These are phyloP conservation scores for Trichodelitschia bisporula DNA, from an alignment of 495 filamentous ascomycete genomes.

Conservation along the genomic window DNA sequence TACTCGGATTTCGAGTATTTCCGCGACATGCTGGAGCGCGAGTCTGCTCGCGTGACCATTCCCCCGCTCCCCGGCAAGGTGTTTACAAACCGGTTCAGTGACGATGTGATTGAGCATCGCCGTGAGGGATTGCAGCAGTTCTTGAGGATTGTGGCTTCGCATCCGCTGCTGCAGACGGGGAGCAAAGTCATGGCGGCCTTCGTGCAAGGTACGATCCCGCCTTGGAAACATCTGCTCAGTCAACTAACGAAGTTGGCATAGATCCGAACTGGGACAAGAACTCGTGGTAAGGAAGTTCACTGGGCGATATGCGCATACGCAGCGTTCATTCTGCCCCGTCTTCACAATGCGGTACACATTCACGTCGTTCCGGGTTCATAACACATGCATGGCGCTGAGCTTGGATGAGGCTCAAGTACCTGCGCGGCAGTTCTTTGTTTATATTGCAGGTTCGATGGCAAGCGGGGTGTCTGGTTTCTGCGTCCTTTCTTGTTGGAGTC, in stretches of 20 bases:
- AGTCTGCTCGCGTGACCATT: constrained; percentile 82
- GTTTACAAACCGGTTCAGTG: constrained; percentile 92
- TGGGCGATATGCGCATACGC: no score
- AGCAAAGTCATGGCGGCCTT: constrained; percentile 89
- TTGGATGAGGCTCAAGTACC: no score
- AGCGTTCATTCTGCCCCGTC: no score
- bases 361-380: no score
- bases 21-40: constrained; percentile 90
- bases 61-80: constrained; percentile 92
- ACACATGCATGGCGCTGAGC: no score
- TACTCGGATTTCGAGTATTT: constrained; percentile 99
- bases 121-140: constrained; percentile 84
- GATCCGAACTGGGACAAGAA: constrained; percentile 1
- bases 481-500: no score
- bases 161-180: constrained; percentile 89
- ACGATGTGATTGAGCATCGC: constrained; percentile 94
- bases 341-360: no score
- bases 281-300: neutral
- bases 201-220: constrained; percentile 55
- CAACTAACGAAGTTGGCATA: neutral
- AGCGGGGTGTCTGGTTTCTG: no score
- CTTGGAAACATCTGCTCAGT: neutral
- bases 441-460: no score
- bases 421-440: no score
- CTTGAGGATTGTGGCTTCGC: constrained; percentile 89